Evolutionary conservation across 495 filamentous ascomycete species (phyloP).

Genomic region (Collariella sp.): DNA sequence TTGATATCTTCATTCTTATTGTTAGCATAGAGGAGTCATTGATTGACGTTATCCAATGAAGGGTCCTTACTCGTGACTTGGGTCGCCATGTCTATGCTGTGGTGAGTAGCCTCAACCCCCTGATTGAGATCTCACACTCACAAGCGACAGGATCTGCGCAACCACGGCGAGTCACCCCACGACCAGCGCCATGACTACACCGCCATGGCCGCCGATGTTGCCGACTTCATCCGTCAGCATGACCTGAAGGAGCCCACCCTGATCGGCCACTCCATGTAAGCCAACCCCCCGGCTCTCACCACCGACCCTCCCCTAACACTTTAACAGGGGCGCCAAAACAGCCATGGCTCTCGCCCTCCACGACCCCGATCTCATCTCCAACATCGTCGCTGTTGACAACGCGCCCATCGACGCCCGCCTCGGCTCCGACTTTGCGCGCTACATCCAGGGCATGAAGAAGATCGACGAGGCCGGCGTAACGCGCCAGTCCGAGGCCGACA

Average conservation of each 20-base stretch:
- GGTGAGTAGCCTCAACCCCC: slow-evolving; percentile 40
- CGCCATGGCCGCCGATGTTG: slow-evolving; percentile 80
- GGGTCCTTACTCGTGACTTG: slow-evolving; percentile 73
- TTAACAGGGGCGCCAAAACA: slow-evolving; percentile 82
- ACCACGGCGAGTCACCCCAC: slow-evolving; percentile 89
- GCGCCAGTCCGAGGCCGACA: slow-evolving; percentile 68
- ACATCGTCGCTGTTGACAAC: slow-evolving; percentile 83
- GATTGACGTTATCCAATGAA: background rate
- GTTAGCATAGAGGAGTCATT: background rate
- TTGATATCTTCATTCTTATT: slow-evolving; percentile 21
- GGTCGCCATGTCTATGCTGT: slow-evolving; percentile 74
- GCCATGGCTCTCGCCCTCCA: slow-evolving; percentile 82
- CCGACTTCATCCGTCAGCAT: slow-evolving; percentile 69
- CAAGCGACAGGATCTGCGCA: slow-evolving; percentile 69
- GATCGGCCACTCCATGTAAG: slow-evolving; percentile 93
- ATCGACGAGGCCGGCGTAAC: slow-evolving; percentile 60
- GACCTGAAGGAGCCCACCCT: slow-evolving; percentile 60
- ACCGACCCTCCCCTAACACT: background rate
- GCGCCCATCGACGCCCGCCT: slow-evolving; percentile 75
- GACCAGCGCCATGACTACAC: slow-evolving; percentile 68
- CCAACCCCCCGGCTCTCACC: background rate
- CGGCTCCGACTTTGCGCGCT: slow-evolving; percentile 64
- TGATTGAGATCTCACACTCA: slow-evolving; percentile 3
- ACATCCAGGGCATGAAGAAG: slow-evolving; percentile 75
- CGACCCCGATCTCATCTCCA: slow-evolving; percentile 52